Evolutionary conservation across 176 grass and related monocot genomes (phyloP), one percentile per base, ranked within the genome.

Genomic region (Pontederia crassipes): DNA sequence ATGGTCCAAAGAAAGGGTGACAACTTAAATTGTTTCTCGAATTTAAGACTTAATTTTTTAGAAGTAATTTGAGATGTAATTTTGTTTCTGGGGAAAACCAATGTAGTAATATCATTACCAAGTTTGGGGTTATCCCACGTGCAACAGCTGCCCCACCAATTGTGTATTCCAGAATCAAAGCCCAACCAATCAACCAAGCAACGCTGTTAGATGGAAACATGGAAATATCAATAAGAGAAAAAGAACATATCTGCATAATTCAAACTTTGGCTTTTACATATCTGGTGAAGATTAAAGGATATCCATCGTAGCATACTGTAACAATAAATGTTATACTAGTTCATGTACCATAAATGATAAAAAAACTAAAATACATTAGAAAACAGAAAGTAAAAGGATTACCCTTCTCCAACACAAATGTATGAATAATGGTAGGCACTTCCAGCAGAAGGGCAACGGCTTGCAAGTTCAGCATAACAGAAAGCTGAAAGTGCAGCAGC

Each of bases 181-280:
- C 86, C 92, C 87, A 97, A 35, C 92, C 92, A 62, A 97, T 88
- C 55, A 97, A 64, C 92, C 92, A 97, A 73, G 92, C 87, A 46
- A 85, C 86, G 51, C 49, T 63, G 17, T 49, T 12, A 71, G 50
- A 17, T 11, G 17, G 8, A 15, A 24, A 54, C n/a, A 40, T 63
- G 62, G 3, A 40, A 18, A 68, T 8, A 45, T 5, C 13, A 46
- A 62, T 8, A 5, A 55, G 15, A 45, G 26, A 15, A 3, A 65
- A 35, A 32, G 12, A 40, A 40, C 6, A 7, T 40, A 40, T 40
- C 32, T 40, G 4, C 6, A 40, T 40, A 40, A 7, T 40, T 40
- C 32, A 40, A 40, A 40, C 32, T 40, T 40, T 4, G 6, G 32
- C 32, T 40, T 24, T 40, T 40, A 40, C 32, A 3, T 40, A 40